Base-by-base conservation (phyloP, 768 basidiomycete species). In the Podaxis sp. region DNA sequence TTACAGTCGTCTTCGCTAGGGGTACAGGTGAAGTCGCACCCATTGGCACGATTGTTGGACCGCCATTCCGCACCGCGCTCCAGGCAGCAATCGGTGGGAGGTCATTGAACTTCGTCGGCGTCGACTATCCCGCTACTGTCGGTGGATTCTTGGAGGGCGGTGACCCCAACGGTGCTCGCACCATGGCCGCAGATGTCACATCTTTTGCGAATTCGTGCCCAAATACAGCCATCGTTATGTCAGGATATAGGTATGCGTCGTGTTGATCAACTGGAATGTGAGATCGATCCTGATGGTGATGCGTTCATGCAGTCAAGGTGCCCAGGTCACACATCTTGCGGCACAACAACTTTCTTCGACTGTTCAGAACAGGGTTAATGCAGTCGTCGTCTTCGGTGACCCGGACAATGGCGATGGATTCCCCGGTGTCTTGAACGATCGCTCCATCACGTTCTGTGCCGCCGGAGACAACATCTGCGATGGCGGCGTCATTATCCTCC, bases 91-190 rank as follows among this genome's bases (percentile, higher is more conserved):
- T 79, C 9, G 73, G 69, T 1, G 65, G 69, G 1, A 70, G 67
- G 64, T 67, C 73, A 0, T 67, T 78, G n/a, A 72, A 66, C 17
- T 79, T 80, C 56, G 65, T 69, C 9, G 77, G 77, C 13, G 73
- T 79, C 22, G 57, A 73, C 55, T 79, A 79, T 40, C 65, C 77
- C 0, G 77, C 78, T 0, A 68, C 61, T 22, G 67, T 77, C 27
- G 69, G 67, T n/a, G 76, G 78, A 2, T 79, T 77, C 67, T 63
- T 77, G 24, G 73, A 69, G 33, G 77, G 78, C 0, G 78, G 78
- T 22, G 75, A 77, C 59, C 71, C 66, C 0, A 64, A 66, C 3
- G 77, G 76, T 17, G 73, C 75, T 0, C 63, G 65, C 19, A 76
- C 73, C 19, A 77, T 78, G 77, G 76, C 74, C 2, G 65, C 64